These are phyloP conservation scores for Amniculicola lignicola DNA, from an alignment of 495 filamentous ascomycete genomes.

Conservation along the genomic window DNA sequence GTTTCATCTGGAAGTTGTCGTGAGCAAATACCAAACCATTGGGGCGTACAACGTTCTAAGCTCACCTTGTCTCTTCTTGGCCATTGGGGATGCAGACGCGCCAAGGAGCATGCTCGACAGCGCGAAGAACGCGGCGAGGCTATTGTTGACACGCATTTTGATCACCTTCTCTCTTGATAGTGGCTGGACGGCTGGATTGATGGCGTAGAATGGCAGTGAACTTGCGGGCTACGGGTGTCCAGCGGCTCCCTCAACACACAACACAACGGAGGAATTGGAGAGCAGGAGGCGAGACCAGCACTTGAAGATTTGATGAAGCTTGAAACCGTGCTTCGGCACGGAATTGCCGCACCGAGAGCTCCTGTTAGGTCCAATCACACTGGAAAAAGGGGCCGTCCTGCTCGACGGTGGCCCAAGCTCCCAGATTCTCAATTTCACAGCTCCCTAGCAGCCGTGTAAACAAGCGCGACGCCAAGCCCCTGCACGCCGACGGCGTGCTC, in stretches of 20 bases:
- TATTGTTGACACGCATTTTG: conserved; percentile 27
- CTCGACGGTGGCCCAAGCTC: conserved; percentile 12
- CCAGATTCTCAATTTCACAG: conserved; percentile 5
- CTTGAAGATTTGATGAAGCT: too few species aligned
- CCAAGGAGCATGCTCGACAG: conserved; percentile 21
- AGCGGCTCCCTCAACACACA: too few species aligned
- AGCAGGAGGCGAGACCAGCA: background rate
- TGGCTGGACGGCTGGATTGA: too few species aligned
- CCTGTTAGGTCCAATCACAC: too few species aligned
- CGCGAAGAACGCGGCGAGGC: conserved; percentile 22
- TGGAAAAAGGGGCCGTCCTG: too few species aligned
- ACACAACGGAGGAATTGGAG: background rate
- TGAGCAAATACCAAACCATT: conserved; percentile 6
- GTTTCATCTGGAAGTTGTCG: background rate
- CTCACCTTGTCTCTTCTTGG: conserved; percentile 33
- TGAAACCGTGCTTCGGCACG: too few species aligned
- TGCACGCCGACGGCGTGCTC: background rate
- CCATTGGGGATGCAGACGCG: conserved; percentile 30
- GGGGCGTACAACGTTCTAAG: background rate
- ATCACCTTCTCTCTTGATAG: too few species aligned
- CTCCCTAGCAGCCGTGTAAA: background rate
- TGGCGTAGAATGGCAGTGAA: too few species aligned
- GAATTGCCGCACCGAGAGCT: too few species aligned
- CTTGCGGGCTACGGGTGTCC: too few species aligned
- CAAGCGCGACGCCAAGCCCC: background rate